These are phyloP conservation scores for Debaryomycetaceae sp. DNA, from an alignment of 1,139 yeast genomes.

Conservation along the genomic window DNA sequence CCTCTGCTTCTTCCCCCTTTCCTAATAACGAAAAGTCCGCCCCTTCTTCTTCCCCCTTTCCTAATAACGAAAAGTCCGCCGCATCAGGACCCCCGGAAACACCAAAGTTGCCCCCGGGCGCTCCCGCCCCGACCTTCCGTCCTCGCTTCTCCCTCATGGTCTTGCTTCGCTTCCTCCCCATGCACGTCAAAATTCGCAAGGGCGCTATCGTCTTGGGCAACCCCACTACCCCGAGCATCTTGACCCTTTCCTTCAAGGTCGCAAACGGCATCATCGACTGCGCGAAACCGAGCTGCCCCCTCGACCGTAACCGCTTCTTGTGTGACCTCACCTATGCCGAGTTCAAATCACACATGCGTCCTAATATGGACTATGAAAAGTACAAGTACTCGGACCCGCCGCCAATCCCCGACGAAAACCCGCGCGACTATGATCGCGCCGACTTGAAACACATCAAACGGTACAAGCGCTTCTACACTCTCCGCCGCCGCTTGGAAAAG, in stretches of 20 bases:
- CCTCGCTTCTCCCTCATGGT: constrained; percentile 2
- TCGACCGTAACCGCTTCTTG: constrained; percentile 46
- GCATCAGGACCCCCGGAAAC: neutral
- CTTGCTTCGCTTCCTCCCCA: constrained; percentile 40
- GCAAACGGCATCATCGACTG: constrained; percentile 57
- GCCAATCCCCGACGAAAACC: constrained; percentile 2
- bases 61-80: neutral
- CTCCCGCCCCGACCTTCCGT: constrained; percentile 1
- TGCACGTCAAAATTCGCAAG: constrained; percentile 45
- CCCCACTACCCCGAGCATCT: constrained; percentile 58
- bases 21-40: neutral
- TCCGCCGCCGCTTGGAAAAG: constrained; percentile 10
- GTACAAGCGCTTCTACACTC: constrained; percentile 14
- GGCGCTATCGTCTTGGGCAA: constrained; percentile 79
- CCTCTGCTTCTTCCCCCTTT: no score
- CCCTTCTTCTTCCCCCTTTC: neutral
- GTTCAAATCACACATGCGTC: constrained; percentile 50
- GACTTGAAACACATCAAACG: constrained; percentile 8
- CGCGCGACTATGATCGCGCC: constrained; percentile 1
- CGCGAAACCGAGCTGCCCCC: constrained; percentile 30
- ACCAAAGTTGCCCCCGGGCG: neutral
- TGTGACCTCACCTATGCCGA: constrained; percentile 34
- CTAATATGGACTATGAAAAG: constrained; percentile 49
- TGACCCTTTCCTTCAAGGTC: constrained; percentile 48
- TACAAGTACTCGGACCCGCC: constrained; percentile 4